Evolutionary conservation across 495 filamentous ascomycete species (phyloP), one percentile per base, ranked within the genome.

Genomic region (Trichoderma reesei): DNA sequence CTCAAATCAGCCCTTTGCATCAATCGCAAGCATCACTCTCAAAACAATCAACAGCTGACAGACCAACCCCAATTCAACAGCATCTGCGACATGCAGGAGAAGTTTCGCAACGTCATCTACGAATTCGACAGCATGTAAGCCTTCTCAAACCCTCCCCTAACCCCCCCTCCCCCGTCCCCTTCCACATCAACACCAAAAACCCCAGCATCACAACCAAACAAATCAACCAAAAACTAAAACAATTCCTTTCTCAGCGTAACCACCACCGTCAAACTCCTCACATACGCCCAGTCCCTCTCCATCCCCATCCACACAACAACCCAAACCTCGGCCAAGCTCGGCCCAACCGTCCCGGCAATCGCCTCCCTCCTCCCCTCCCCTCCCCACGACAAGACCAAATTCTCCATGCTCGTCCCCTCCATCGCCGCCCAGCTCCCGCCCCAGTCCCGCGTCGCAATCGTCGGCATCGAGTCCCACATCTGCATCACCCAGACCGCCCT

Each of bases 81-180:
- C 68, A 83, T 98, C 70, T 98, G 94, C 79, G 94, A 98, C 69
- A 82, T 97, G 67, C 94, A 98, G 81, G 92, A 96, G 67, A 92
- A 89, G 72, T 98, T 98, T 79, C 83, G 91, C 51, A 75, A 79
- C 5, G 84, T 84, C 46, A 95, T 98, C 71, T 83, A 85, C 73
- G 86, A 95, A 72, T 96, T 90, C 70, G 78, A 89, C 59, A 90
- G 88, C 70, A 78, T 96, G 88, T 91, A 79, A 60, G 74, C 63
- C 20, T 31, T 31, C 60, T n/a, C 41, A 20, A 9, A 74, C 70
- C 14, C 69, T 75, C 16, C 37, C 11, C 31, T n/a, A n/a, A n/a
- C 31, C 34, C 54, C 20, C 41, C 18, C 5, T 46, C 18, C 39
- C 44, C 34, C 33, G 61, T 65, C 69, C 59, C 39, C n/a, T 20